phyloP scores from a whole-genome alignment of 345 rosid species.

The Bruguiera gymnorhiza region DNA sequence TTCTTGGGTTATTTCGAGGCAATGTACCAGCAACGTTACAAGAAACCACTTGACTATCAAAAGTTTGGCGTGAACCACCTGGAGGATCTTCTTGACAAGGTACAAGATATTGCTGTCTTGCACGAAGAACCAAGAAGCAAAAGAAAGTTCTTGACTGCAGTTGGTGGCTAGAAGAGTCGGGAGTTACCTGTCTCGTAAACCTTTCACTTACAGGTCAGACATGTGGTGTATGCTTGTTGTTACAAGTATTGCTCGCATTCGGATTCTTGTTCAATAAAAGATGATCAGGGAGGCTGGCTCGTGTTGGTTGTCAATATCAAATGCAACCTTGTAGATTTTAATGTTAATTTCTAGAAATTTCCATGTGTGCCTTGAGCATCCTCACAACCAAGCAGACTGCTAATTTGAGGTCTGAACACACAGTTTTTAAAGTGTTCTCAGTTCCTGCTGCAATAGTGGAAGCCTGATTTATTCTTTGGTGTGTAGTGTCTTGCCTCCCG shows the following conservation, averaged over 20 bases:
- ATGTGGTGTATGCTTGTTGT: too few species aligned
- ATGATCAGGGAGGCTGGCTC: slow-evolving; percentile 11
- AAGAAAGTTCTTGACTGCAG: slow-evolving; percentile 50
- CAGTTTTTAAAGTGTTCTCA: background rate
- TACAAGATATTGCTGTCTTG: slow-evolving; percentile 60
- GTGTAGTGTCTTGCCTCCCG: too few species aligned
- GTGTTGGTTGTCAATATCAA: slow-evolving; percentile 4
- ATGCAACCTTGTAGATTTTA: slow-evolving; percentile 18
- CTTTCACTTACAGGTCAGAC: slow-evolving; percentile 4
- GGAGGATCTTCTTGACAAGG: slow-evolving; percentile 71
- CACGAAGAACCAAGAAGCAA: slow-evolving; percentile 41
- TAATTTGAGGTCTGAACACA: slow-evolving; percentile 4
- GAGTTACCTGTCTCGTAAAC: too few species aligned
- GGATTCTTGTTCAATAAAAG: background rate
- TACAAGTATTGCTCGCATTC: background rate
- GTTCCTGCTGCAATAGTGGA: too few species aligned
- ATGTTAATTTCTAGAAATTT: slow-evolving; percentile 14
- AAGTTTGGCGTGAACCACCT: slow-evolving; percentile 60
- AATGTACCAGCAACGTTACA: slow-evolving; percentile 78
- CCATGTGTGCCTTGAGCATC: slow-evolving; percentile 14
- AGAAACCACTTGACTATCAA: slow-evolving; percentile 53
- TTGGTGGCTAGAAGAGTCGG: slow-evolving; percentile 31
- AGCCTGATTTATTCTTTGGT: too few species aligned
- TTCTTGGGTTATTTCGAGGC: slow-evolving; percentile 74
- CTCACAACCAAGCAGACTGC: slow-evolving; percentile 7